phyloP scores from a whole-genome alignment of 2,329 filamentous ascomycete species.

The Aspergillus persii region DNA sequence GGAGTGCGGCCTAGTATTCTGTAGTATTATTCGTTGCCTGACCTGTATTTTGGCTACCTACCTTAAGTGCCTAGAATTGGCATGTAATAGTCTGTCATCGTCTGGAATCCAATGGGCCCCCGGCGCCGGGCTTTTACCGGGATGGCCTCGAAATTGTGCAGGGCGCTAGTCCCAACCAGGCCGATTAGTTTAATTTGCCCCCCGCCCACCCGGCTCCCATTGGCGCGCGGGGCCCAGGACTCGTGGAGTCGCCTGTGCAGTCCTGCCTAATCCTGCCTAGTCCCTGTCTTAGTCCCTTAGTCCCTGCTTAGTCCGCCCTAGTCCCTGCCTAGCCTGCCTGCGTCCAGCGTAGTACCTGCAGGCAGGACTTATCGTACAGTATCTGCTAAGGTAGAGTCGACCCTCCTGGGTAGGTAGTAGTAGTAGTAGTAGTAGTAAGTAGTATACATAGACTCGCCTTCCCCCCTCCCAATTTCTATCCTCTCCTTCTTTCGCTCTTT shows the following conservation, averaged over 20 bases:
- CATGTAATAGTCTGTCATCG: not conserved
- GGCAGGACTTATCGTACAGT: not conserved
- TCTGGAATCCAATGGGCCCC: not conserved
- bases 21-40: too few relatives aligned
- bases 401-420: not conserved
- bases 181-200: slow-evolving; percentile 8
- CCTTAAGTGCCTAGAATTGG: too few relatives aligned
- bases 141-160: slow-evolving; percentile 3
- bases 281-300: too few relatives aligned
- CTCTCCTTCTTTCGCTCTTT: not conserved
- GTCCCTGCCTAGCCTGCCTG: not conserved
- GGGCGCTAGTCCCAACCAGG: not conserved
- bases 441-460: not conserved
- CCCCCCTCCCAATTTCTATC: not conserved
- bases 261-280: too few relatives aligned
- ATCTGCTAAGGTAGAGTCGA: not conserved
- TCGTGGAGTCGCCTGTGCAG: not conserved
- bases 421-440: not conserved
- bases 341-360: not conserved
- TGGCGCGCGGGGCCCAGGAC: not conserved
- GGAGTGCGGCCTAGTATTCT: too few relatives aligned
- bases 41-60: too few relatives aligned
- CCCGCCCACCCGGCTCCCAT: not conserved
- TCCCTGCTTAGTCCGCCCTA: too few relatives aligned
- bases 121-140: slow-evolving; percentile 6